Percentiles rank a stretch among this genome's conserved stretches.
These are phyloP conservation scores for Suillus decipiens DNA, from an alignment of 768 basidiomycete species.

Conservation along the genomic window DNA sequence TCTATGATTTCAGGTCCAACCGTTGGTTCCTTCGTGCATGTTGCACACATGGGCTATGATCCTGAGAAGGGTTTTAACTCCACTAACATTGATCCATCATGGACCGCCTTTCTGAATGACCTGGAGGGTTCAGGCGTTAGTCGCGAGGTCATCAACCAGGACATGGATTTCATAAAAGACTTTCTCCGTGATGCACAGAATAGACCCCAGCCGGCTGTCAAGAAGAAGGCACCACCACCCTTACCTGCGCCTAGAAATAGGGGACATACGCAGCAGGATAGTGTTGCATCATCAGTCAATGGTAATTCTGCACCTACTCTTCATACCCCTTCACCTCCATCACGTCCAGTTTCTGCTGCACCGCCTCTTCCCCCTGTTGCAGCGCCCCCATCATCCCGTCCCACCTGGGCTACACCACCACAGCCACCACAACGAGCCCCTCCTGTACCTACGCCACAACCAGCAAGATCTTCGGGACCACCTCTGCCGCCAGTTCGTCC, in stretches of 20 bases:
- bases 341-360: slow-evolving; percentile 25
- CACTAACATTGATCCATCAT: slow-evolving; percentile 86
- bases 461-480: slow-evolving; percentile 31
- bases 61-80: slow-evolving; percentile 84
- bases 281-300: slow-evolving; percentile 23
- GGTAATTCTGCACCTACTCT: slow-evolving; percentile 29
- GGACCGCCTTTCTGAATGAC: slow-evolving; percentile 71
- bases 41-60: slow-evolving; percentile 96
- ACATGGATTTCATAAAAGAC: slow-evolving; percentile 88
- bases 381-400: slow-evolving; percentile 27
- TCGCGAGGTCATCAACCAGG: slow-evolving; percentile 65
- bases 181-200: slow-evolving; percentile 60
- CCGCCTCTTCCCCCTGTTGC: slow-evolving; percentile 39
- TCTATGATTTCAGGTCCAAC: slow-evolving; percentile 87
- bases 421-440: slow-evolving; percentile 29
- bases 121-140: slow-evolving; percentile 68
- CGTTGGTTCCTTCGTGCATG: slow-evolving; percentile 78
- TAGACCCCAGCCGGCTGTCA: slow-evolving; percentile 43
- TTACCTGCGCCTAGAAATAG: slow-evolving; percentile 34
- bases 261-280: slow-evolving; percentile 27
- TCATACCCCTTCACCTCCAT: slow-evolving; percentile 37
- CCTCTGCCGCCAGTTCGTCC: slow-evolving; percentile 41
- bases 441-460: slow-evolving; percentile 31
- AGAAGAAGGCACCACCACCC: slow-evolving; percentile 44
- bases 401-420: slow-evolving; percentile 16